phyloP scores from a whole-genome alignment of 176 grass and related monocot genomes.

The Paspalum vaginatum region DNA sequence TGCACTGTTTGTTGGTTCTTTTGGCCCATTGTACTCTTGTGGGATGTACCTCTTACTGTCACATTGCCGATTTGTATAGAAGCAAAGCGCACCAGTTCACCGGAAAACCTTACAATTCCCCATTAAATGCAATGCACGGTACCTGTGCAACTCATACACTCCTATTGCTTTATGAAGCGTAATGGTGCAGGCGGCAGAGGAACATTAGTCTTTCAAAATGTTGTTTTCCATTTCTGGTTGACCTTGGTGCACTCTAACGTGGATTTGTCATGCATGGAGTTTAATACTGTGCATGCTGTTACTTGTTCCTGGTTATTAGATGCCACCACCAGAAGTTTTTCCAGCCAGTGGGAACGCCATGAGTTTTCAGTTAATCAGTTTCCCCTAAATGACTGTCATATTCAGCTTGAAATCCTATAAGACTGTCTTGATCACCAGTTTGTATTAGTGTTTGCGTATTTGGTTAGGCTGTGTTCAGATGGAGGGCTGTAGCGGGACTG shows the following conservation, averaged over 20 bases:
- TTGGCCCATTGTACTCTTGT: not conserved
- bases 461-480: no score
- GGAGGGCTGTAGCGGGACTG: no score
- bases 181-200: not conserved
- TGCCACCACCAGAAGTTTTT: not conserved
- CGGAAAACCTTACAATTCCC: not conserved
- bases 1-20: constrained; percentile 2
- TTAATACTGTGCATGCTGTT: not conserved
- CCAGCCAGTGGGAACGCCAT: not conserved
- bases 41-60: not conserved
- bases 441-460: constrained; percentile 15
- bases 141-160: not conserved
- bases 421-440: constrained; percentile 14
- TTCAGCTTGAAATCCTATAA: constrained; percentile 1
- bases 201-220: not conserved
- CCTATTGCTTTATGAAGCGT: not conserved
- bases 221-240: not conserved
- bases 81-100: not conserved
- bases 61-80: not conserved
- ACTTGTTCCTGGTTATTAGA: constrained; percentile 15
- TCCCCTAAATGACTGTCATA: not conserved
- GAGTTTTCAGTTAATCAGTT: not conserved
- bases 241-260: not conserved
- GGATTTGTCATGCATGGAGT: not conserved
- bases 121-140: not conserved